Conservation (phyloP, 163 green algal genomes). For the Chloroidium sp. region DNA sequence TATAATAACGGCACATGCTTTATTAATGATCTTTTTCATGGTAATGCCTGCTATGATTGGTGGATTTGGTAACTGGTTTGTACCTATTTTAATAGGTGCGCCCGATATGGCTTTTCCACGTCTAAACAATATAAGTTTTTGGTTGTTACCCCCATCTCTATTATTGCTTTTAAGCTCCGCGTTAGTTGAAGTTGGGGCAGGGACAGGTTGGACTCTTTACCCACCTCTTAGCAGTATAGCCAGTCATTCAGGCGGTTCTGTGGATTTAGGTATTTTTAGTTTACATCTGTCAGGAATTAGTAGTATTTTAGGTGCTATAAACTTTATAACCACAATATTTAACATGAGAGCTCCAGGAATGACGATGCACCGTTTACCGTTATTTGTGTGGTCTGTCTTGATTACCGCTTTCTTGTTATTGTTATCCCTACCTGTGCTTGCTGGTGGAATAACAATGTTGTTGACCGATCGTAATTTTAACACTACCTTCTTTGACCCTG, state of each 20-base stretch:
- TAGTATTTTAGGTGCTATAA: conserved; percentile 58
- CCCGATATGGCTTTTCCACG: conserved; percentile 52
- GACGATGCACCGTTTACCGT: conserved; percentile 54
- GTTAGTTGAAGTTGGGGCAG: conserved; percentile 42
- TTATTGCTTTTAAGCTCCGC: conserved; percentile 39
- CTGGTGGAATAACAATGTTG: conserved; percentile 53
- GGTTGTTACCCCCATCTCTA: conserved; percentile 42
- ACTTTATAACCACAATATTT: conserved; percentile 61
- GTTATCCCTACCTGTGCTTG: conserved; percentile 55
- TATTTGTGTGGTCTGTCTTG: conserved; percentile 61
- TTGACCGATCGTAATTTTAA: conserved; percentile 56
- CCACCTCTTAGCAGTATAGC: conserved; percentile 43
- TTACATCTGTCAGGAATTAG: conserved; percentile 50
- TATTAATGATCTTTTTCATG: conserved; percentile 57
- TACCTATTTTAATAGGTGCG: conserved; percentile 44
- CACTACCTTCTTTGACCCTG: conserved; percentile 56
- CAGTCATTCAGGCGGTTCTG: conserved; percentile 41
- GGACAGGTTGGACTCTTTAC: conserved; percentile 52
- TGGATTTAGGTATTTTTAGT: conserved; percentile 65
- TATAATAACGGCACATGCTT: conserved; percentile 41
- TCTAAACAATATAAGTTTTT: conserved; percentile 60
- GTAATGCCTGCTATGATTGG: conserved; percentile 34
- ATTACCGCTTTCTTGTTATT: conserved; percentile 55
- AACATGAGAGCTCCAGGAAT: conserved; percentile 63
- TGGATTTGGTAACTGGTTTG: conserved; percentile 40